Conservation (phyloP, 331 rosid species). For the Erythrophleum ivorense region DNA sequence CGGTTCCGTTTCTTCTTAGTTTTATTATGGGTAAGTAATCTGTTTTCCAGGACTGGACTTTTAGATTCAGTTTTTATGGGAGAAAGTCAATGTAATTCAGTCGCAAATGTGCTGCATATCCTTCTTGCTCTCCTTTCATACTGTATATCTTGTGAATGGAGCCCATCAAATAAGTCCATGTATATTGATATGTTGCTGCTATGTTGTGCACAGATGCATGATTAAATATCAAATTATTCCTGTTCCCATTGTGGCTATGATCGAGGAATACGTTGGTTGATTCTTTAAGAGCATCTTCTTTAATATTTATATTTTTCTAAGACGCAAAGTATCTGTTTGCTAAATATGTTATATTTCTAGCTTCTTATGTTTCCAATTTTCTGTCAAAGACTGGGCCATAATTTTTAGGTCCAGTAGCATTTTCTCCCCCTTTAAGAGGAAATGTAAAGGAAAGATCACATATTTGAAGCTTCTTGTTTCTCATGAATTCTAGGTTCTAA, state of each 20-base stretch:
- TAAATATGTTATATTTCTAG: background rate
- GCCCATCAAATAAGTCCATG: background rate
- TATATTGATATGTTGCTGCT: background rate
- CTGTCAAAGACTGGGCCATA: background rate
- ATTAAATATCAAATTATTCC: background rate
- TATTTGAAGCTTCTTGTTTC: background rate
- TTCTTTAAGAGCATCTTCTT: background rate
- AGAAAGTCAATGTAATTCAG: background rate
- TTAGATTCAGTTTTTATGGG: conserved; percentile 22
- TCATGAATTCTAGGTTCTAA: background rate
- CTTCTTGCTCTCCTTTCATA: conserved; percentile 6
- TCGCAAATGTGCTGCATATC: conserved; percentile 30
- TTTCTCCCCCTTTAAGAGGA: background rate
- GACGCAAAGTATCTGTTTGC: background rate
- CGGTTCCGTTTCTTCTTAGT: conserved; percentile 84
- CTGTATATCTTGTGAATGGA: conserved; percentile 20
- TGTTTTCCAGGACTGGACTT: conserved; percentile 36
- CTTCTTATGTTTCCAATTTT: background rate
- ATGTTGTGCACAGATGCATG: background rate
- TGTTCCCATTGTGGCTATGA: background rate
- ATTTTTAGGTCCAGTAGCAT: background rate
- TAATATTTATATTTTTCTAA: background rate
- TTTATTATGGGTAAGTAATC: conserved; percentile 73
- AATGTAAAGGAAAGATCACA: background rate
- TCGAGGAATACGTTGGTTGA: background rate